Conservation (phyloP, 805 yeast genomes). For the Lipomyces mesembrius region DNA sequence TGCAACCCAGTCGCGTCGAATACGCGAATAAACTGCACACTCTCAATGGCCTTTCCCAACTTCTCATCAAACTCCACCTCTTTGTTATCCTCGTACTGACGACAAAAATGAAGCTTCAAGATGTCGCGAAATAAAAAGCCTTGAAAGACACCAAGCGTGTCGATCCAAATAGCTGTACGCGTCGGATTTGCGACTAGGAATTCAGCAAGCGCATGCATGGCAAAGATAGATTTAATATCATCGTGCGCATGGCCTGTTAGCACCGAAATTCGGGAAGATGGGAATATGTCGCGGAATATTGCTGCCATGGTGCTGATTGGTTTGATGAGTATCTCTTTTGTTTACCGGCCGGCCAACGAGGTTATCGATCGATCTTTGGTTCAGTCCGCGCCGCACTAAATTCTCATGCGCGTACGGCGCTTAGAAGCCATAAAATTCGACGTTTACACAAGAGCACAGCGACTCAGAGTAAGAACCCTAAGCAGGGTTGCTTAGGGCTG, state of each 20-base stretch:
- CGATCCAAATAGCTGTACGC: slow-evolving; percentile 26
- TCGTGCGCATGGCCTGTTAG: slow-evolving; percentile 16
- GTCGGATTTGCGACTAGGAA: slow-evolving; percentile 11
- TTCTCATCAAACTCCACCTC: neutral
- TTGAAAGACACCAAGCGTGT: slow-evolving; percentile 28
- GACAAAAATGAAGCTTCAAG: neutral
- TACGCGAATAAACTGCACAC: slow-evolving; percentile 24
- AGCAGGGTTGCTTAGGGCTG: neutral
- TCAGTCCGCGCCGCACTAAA: neutral
- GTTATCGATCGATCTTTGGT: neutral
- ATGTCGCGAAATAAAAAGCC: slow-evolving; percentile 22
- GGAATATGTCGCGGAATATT: slow-evolving; percentile 16
- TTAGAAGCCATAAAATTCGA: neutral
- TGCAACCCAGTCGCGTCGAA: slow-evolving; percentile 27
- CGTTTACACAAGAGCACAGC: neutral
- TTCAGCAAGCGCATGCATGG: slow-evolving; percentile 29
- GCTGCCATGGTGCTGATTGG: slow-evolving; percentile 3
- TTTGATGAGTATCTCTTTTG: too few species aligned
- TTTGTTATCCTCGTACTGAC: neutral
- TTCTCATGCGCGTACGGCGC: neutral
- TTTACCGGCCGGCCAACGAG: neutral
- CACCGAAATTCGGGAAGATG: slow-evolving; percentile 16
- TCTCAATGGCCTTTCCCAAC: slow-evolving; percentile 4
- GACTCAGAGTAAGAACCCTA: neutral
- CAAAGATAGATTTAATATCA: slow-evolving; percentile 14